phyloP scores from a whole-genome alignment of 495 filamentous ascomycete species.

The Penicillium paradoxum region DNA sequence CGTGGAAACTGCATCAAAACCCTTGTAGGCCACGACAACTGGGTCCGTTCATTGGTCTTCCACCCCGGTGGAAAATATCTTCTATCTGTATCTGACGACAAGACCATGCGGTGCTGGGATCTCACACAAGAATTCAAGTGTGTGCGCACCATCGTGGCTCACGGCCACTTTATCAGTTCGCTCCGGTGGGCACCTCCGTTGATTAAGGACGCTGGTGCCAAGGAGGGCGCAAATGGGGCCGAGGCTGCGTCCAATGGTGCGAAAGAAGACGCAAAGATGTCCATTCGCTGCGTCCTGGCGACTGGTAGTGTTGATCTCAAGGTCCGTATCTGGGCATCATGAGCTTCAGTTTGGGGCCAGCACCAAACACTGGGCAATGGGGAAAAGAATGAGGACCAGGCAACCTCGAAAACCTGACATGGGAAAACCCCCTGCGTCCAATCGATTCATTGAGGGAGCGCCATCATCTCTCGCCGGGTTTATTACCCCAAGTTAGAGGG shows the following conservation, averaged over 20 bases:
- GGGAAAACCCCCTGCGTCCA: not conserved
- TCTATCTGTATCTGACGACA: constrained; percentile 81
- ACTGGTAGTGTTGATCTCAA: constrained; percentile 61
- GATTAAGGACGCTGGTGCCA: constrained; percentile 41
- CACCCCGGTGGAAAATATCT: constrained; percentile 95
- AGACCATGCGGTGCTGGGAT: constrained; percentile 94
- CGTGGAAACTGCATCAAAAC: constrained; percentile 85
- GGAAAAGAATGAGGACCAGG: not conserved
- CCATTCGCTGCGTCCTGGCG: constrained; percentile 59
- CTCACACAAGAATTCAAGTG: constrained; percentile 84
- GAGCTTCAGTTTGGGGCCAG: constrained; percentile 5
- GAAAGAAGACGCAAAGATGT: constrained; percentile 28
- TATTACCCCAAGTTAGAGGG: constrained; percentile 5
- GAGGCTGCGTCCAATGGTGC: constrained; percentile 11
- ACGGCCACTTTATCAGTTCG: constrained; percentile 83
- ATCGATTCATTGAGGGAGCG: constrained; percentile 10
- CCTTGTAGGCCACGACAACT: constrained; percentile 89
- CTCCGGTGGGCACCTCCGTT: constrained; percentile 87
- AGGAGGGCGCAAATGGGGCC: constrained; percentile 36
- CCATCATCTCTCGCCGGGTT: constrained; percentile 1
- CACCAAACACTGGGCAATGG: not conserved
- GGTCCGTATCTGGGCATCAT: constrained; percentile 53
- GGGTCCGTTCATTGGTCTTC: constrained; percentile 83
- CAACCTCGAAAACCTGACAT: not conserved
- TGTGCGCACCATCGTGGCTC: constrained; percentile 76